Evolutionary conservation across 192 early-diverging fungal species (phyloP).

Genomic region (Coemansia asiatica): DNA sequence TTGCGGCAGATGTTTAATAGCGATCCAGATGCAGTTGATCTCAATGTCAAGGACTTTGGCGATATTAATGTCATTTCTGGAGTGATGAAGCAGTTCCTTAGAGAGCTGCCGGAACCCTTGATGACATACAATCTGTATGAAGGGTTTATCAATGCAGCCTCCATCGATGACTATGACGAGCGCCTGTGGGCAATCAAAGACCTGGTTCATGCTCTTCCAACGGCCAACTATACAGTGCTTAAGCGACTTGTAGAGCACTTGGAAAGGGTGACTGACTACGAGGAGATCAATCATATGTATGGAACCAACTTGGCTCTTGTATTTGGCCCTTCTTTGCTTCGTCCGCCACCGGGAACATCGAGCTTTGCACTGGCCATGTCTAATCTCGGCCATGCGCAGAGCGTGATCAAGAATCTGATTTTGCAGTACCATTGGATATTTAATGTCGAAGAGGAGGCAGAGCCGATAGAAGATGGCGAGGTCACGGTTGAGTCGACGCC

Average conservation of each 20-base stretch:
- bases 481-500: slow-evolving; percentile 5
- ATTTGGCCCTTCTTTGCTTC: slow-evolving; percentile 91
- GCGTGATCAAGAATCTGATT: slow-evolving; percentile 71
- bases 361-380: slow-evolving; percentile 70
- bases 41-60: slow-evolving; percentile 61
- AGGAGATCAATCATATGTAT: slow-evolving; percentile 86
- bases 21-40: slow-evolving; percentile 59
- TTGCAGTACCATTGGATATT: slow-evolving; percentile 78
- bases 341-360: slow-evolving; percentile 60
- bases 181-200: slow-evolving; percentile 72
- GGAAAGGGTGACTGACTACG: slow-evolving; percentile 72
- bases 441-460: slow-evolving; percentile 65
- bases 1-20: slow-evolving; percentile 64
- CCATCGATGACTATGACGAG: slow-evolving; percentile 68
- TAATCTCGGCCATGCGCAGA: slow-evolving; percentile 71
- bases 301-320: slow-evolving; percentile 88
- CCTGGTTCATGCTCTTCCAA: slow-evolving; percentile 62
- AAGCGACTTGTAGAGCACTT: slow-evolving; percentile 73
- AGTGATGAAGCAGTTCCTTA: slow-evolving; percentile 89
- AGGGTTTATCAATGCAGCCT: slow-evolving; percentile 75
- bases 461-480: slow-evolving; percentile 49
- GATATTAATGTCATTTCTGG: slow-evolving; percentile 86
- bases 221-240: slow-evolving; percentile 63
- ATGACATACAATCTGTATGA: slow-evolving; percentile 83
- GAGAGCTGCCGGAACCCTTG: slow-evolving; percentile 91